Base-by-base conservation (phyloP, 805 yeast genomes). In the Ogataea pini region DNA sequence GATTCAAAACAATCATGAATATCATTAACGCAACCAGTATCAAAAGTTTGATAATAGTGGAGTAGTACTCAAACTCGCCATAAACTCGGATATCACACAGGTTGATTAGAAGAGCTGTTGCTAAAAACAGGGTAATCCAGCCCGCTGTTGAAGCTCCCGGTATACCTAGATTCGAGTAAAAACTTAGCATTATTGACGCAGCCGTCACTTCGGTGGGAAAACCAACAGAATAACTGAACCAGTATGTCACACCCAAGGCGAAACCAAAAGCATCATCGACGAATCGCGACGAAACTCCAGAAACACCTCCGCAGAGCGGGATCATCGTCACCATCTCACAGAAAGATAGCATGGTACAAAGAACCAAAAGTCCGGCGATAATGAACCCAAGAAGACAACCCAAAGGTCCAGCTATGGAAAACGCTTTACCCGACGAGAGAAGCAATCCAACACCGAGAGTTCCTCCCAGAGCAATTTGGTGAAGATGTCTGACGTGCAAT, bases 151-250 rank as follows among this genome's bases (percentile, higher is more conserved):
- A 74, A 9, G 76, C 67, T 1, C 69, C 68, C 0, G 83, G 77
- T 8, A 82, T 70, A n/a, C 78, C 60, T 36, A 86, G 67, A 34
- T 72, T 62, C 1, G 81, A 76, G 61, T 82, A 89, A 60, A 82
- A 89, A 38, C 86, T 77, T 37, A 89, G 67, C 82, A 88, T 78
- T 25, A 89, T 82, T 0, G 89, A 80, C 16, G 88, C 85, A 0
- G 95, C 95, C 10, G 89, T 85, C 3, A 89, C 76, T 60, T 88
- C 96, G 0, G 91, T 80, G 0, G 96, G 90, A 50, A 87, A 69
- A 0, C 89, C 89, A 42, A 86, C 68, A 13, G 85, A 75, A 62
- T 85, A 86, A 47, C 88, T 80, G 14, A 84, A 61, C 80, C 89
- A 87, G 63, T 89, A 89, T 25, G 81, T 72, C 71, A 89, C 78